Evolutionary conservation across 306 rosid genomes (phyloP), one percentile per base, ranked within the genome.

Genomic region (Gastrolobium villosum): DNA sequence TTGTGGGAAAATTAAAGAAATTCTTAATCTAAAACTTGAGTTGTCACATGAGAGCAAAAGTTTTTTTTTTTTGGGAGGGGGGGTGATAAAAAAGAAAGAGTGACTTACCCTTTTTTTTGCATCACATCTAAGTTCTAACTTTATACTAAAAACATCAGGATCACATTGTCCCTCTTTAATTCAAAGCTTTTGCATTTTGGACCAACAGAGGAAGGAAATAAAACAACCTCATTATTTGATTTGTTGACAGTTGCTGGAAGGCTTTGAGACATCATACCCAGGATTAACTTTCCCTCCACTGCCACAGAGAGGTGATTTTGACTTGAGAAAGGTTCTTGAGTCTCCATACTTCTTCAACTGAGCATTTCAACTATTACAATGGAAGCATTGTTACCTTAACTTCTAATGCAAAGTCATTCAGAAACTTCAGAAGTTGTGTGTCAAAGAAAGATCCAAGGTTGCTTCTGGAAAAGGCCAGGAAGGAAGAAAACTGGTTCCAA

Each of bases 301-400:
- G 64, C 94, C 96, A 4, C 75, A 81, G 85, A 90, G 94, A 81
- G 97, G 97, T 35, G 82, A 86, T 82, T 89, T 90, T 70, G 91
- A 89, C 88, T 80, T 93, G 82, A 86, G 5, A 78, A 85, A 83
- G 82, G 94, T 93, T 84, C 93, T 87, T 0, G 62, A 86, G 20
- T 90, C 96, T 61, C 97, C 91, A 0, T 90, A 93, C 87, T 89
- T 93, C 79, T 93, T 93, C 88, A 93, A 89, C 86, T 90, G 80
- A 89, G 44, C 53, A 39, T 77, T 28, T 15, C 32, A 20, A 56
- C 57, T 60, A 26, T 55, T 7, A 48, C 69, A 32, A 57, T 28
- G 10, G 52, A 85, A 50, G 49, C 40, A 32, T 65, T 41, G 70
- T 9, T 8, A 32, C 54, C 59, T 52, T 70, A 3, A 46, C 49